Evolutionary conservation across 1,284 basidiomycete species (phyloP).

Genomic region (Ceratobasidium sp.): DNA sequence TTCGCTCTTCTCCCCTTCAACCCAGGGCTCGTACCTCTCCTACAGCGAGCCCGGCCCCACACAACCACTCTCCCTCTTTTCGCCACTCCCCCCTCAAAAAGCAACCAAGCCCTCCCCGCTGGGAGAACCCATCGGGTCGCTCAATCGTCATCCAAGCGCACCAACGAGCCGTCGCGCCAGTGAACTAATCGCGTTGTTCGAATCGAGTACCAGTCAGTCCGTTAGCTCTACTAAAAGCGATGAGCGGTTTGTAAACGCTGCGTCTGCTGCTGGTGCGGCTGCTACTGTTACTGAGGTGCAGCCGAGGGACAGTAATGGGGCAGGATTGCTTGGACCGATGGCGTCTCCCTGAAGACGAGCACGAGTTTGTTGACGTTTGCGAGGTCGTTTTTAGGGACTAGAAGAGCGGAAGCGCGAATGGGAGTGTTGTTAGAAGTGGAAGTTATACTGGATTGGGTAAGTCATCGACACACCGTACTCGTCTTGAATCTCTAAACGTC

Average conservation of each 20-base stretch:
- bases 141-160: slow-evolving; percentile 32
- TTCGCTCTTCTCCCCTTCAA: slow-evolving; percentile 34
- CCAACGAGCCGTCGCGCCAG: slow-evolving; percentile 69
- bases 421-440: slow-evolving; percentile 50
- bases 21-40: slow-evolving; percentile 34
- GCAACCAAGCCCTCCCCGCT: background rate
- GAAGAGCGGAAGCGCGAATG: slow-evolving; percentile 32
- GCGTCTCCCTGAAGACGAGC: slow-evolving; percentile 51
- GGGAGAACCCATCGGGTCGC: background rate
- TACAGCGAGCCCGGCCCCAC: slow-evolving; percentile 1
- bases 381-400: slow-evolving; percentile 1
- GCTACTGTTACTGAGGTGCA: too few relatives aligned
- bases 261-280: background rate
- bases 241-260: slow-evolving; percentile 28
- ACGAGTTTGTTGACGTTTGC: slow-evolving; percentile 20
- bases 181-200: slow-evolving; percentile 81
- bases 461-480: background rate
- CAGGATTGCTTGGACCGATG: background rate
- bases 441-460: slow-evolving; percentile 48
- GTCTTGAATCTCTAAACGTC: background rate
- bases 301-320: background rate
- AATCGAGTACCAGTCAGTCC: slow-evolving; percentile 61
- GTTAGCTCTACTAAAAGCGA: slow-evolving; percentile 23
- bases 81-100: background rate
- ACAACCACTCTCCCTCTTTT: slow-evolving; percentile 1